Evolutionary conservation across 306 rosid genomes (phyloP), one percentile per base, ranked within the genome.

Genomic region (Aeschynomene evenia): DNA sequence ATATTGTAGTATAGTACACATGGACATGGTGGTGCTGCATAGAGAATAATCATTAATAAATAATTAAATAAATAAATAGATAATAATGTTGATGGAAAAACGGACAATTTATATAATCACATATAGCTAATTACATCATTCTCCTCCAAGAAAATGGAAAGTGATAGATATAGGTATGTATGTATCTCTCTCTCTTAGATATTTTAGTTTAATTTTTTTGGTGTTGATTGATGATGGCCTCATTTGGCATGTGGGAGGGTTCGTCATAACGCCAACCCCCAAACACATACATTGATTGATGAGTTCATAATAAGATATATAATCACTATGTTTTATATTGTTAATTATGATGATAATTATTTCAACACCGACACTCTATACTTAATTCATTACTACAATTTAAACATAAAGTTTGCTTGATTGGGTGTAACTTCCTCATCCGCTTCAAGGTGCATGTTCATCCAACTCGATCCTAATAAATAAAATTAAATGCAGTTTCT

Each of bases 211-310:
- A n/a, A n/a, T n/a, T n/a, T n/a, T n/a, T n/a, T 65, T 34, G 55
- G 43, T 10, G 29, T 70, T 34, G 52, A 54, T 9, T 46, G 58
- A 63, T 46, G 58, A 63, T 51, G 40, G 55, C 66, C 16, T 58
- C 39, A 48, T 64, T 12, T 68, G 48, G 29, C 88, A 78, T 75
- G 73, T 79, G 83, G 81, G 42, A 48, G 72, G 31, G 28, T 49
- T 68, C 84, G 80, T 79, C 84, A 83, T 79, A 72, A 80, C 79
- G 85, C 82, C 84, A 83, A 68, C 78, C 79, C 79, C 62, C 68
- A 70, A 70, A 14, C 65, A 52, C 45, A 50, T 51, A n/a, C n/a
- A n/a, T n/a, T n/a, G n/a, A n/a, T n/a, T n/a, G n/a, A n/a, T 23
- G 40, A 42, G 26, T 52, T 33, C 23, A 12, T 4, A 6, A n/a